These are phyloP conservation scores for Calycina herbarum DNA, from an alignment of 2,329 filamentous ascomycete genomes.

Conservation along the genomic window DNA sequence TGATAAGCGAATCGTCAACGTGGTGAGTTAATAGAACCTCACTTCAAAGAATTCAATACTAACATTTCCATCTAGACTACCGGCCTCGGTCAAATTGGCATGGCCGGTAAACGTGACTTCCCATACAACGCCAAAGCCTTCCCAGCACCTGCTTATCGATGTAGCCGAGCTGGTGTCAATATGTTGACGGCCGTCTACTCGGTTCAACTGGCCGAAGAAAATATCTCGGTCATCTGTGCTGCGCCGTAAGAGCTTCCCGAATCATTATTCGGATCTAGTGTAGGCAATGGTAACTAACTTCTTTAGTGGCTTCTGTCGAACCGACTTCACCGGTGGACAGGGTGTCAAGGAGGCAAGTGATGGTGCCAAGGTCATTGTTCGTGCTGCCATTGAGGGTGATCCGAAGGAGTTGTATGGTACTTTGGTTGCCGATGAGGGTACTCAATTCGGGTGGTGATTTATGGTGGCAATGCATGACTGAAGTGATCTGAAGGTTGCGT, in stretches of 20 bases:
- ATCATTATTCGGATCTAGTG: no score
- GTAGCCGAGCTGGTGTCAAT: slow-evolving; percentile 6
- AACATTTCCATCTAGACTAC: background rate
- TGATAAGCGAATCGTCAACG: slow-evolving; percentile 6
- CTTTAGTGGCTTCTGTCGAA: slow-evolving; percentile 3
- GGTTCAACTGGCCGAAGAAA: background rate
- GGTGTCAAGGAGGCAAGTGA: slow-evolving; percentile 4
- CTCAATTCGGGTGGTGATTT: no score
- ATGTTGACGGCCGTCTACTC: slow-evolving; percentile 10
- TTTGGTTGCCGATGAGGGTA: background rate
- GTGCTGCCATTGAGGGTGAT: slow-evolving; percentile 5
- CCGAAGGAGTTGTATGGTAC: slow-evolving; percentile 5
- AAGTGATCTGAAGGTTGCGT: no score
- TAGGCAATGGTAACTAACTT: no score
- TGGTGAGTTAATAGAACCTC: background rate
- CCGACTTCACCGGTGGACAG: slow-evolving; percentile 3
- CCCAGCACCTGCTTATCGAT: background rate
- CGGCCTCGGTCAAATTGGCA: background rate
- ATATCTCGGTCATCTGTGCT: slow-evolving; percentile 1
- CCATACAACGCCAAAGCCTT: slow-evolving; percentile 1
- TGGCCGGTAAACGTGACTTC: slow-evolving; percentile 5
- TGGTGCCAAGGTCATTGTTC: slow-evolving; percentile 8
- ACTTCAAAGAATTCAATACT: no score
- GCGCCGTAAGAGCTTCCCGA: background rate
- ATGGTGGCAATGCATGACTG: no score